Evolutionary conservation across 768 basidiomycete genomes (phyloP).

Genomic region (Lactarius quietus): DNA sequence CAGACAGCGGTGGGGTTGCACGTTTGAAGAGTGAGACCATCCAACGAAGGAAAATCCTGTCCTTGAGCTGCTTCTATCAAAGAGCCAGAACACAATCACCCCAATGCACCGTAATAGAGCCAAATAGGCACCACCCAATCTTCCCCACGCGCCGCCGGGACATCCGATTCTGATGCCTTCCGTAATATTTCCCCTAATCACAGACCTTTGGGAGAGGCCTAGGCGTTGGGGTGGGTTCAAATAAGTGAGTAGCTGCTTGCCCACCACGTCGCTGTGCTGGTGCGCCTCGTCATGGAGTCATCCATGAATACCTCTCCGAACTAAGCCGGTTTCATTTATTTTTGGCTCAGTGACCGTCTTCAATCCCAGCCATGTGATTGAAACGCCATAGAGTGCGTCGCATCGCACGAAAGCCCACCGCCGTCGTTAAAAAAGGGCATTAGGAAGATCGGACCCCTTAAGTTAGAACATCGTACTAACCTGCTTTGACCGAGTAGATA

Average conservation of each 20-base stretch:
- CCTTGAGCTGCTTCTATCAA: background rate
- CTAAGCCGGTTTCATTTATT: background rate
- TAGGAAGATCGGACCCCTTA: background rate
- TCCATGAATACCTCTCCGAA: background rate
- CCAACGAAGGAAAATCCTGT: background rate
- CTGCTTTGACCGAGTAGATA: background rate
- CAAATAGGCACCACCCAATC: background rate
- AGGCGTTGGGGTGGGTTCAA: background rate
- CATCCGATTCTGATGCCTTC: background rate
- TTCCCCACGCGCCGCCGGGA: background rate
- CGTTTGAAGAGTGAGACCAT: background rate
- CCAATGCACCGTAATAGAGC: background rate
- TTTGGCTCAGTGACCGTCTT: background rate
- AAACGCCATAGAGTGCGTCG: background rate
- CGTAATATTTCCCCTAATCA: background rate
- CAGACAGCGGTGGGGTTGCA: background rate
- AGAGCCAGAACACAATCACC: background rate
- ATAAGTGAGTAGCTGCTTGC: background rate
- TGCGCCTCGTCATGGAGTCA: background rate
- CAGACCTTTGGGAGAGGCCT: background rate
- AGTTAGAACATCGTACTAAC: background rate
- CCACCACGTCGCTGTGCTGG: background rate
- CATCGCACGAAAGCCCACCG: background rate
- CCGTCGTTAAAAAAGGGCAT: background rate
- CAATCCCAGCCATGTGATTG: background rate